Evolutionary conservation across 2,329 filamentous ascomycete species (phyloP), one percentile per base, ranked within the genome.

Genomic region (Exophiala oligosperma): DNA sequence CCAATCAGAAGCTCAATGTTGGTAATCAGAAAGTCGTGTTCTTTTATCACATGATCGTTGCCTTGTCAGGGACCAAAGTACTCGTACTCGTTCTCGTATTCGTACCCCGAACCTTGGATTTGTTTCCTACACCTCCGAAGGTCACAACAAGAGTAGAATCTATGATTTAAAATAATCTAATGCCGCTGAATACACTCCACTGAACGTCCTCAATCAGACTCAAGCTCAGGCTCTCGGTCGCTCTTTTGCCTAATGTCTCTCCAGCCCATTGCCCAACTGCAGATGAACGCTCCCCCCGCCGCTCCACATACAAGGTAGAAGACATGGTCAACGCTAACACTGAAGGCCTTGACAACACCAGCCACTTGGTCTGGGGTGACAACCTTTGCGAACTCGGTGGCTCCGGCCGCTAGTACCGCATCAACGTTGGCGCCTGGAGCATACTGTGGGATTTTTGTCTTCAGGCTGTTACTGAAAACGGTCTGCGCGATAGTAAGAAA

Each of bases 301-400:
- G 66, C 61, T 28, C 61, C 69, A 47, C 67, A 62, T 28, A 64
- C 67, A 12, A 71, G 61, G 48, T 71, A 72, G 64, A 71, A 66
- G 38, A 68, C 68, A 24, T 61, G 51, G 46, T 70, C 66, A 23
- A 72, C 60, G 32, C 65, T 66, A 32, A 65, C 66, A 26, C 61
- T 64, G 47, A 72, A 72, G 4, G 69, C 67, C 8, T 44, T 57
- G 0, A 71, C 58, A 21, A 70, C 69, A 17, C 55, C 62, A 5
- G 59, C 53, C n/a, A 72, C 57, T 47, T 67, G 35, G 2, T 59
- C 57, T 21, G 54, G 63, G 26, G 66, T 60, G 17, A 69, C 64
- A 7, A 69, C 40, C n/a, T 52, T 57, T 23, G 68, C 65, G 50
- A 70, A 64, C 28, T 54, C 61, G 50, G 58, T 60, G 35, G 62